phyloP scores from a whole-genome alignment of 2,329 filamentous ascomycete species.

The Diplodia mutila region DNA sequence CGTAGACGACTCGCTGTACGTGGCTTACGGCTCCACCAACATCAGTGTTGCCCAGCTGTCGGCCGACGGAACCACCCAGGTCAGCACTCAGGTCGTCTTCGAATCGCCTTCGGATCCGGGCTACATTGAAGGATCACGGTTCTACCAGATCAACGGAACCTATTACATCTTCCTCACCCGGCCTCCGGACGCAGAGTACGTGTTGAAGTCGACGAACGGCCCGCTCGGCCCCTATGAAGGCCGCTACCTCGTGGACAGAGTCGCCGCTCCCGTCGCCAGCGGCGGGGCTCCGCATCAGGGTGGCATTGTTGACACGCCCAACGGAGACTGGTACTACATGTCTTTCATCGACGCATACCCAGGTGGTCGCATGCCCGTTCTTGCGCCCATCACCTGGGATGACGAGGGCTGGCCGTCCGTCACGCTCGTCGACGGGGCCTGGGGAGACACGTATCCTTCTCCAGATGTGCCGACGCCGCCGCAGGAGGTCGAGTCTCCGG shows the following conservation, averaged over 20 bases:
- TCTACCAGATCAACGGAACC: constrained; percentile 61
- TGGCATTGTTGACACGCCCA: constrained; percentile 56
- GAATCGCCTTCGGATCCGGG: constrained; percentile 38
- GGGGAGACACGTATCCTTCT: constrained; percentile 52
- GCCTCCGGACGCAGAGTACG: constrained; percentile 52
- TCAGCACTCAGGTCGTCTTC: constrained; percentile 52
- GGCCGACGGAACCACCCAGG: constrained; percentile 52
- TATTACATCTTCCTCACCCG: constrained; percentile 61
- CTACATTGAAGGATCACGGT: constrained; percentile 56
- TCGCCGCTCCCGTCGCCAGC: constrained; percentile 50
- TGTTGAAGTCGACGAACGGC: constrained; percentile 53
- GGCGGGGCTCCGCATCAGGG: constrained; percentile 60
- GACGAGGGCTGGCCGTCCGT: constrained; percentile 57
- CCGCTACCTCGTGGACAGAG: constrained; percentile 49
- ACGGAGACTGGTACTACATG: constrained; percentile 63
- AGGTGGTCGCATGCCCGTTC: constrained; percentile 59
- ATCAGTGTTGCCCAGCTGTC: constrained; percentile 58
- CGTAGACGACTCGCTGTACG: constrained; percentile 63
- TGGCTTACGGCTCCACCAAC: constrained; percentile 57
- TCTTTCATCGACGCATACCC: constrained; percentile 62
- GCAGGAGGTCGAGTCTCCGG: constrained; percentile 23
- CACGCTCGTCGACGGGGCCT: constrained; percentile 49
- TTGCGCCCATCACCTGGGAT: constrained; percentile 59
- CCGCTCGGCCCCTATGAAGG: constrained; percentile 59
- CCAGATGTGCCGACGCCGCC: constrained; percentile 37